Evolutionary conservation across 176 grass and related monocot species (phyloP), one percentile per base, ranked within the genome.

Genomic region (Pharus latifolius): DNA sequence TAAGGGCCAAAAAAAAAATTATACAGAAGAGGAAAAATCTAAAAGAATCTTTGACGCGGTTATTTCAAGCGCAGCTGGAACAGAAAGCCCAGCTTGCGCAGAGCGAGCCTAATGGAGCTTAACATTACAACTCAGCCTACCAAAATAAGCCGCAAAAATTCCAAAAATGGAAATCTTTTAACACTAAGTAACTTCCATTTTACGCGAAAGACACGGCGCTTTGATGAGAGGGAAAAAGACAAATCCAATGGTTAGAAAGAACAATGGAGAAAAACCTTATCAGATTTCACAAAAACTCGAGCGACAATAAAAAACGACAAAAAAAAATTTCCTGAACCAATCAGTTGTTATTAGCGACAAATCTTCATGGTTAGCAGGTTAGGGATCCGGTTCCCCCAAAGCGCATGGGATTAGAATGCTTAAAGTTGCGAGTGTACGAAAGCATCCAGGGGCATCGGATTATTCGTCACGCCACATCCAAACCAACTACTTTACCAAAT

Each of bases 401-500:
- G 75, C 44, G n/a, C n/a, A n/a, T n/a, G n/a, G n/a, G n/a, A n/a
- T n/a, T n/a, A n/a, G n/a, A n/a, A n/a, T n/a, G n/a, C n/a, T n/a
- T n/a, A n/a, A n/a, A n/a, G n/a, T n/a, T n/a, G n/a, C n/a, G n/a
- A n/a, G n/a, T n/a, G n/a, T 9, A 56, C 67, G 66, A 49, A 31
- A 49, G 82, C 59, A 34, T 38, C 52, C 19, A 26, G 33, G 24
- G 7, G 12, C 46, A 10, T 12, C 7, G 30, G 6, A 11, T 18
- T 54, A 80, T 69, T 48, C 76, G 54, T 62, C 55, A 85, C 75
- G 76, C 70, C 54, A 80, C 63, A 9, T n/a, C 76, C 63, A 32
- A 15, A 40, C 49, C 70, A 20, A 41, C 38, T 5, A 58, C 11
- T 59, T 16, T 26, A 20, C 72, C 26, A 16, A 53, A 69, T 33